A percentile compares a stretch with the other conserved stretches of the same genome.
Evolutionary conservation across 176 grass and related monocot species (phyloP).

Genomic region (Aegilops umbellulata): DNA sequence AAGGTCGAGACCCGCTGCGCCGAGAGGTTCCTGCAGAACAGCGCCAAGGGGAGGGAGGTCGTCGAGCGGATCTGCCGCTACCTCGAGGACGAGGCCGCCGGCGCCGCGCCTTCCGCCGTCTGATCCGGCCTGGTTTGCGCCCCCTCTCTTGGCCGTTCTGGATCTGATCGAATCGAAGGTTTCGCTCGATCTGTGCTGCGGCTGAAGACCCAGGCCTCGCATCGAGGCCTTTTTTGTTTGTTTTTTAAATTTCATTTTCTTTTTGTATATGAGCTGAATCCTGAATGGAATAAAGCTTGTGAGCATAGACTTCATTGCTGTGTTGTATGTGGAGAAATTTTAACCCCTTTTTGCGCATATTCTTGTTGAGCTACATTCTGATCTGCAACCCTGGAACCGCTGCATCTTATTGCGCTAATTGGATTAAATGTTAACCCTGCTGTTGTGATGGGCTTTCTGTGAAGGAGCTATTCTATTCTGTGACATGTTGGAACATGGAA

Average conservation of each 20-base stretch:
- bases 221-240: not conserved
- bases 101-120: slow-evolving; percentile 25
- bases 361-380: not conserved
- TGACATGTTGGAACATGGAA: not conserved
- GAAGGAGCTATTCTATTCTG: not conserved
- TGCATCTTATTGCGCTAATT: no score
- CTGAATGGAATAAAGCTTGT: slow-evolving; percentile 48
- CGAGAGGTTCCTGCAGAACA: slow-evolving; percentile 83
- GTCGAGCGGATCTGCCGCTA: slow-evolving; percentile 90
- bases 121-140: slow-evolving; percentile 28
- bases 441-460: not conserved
- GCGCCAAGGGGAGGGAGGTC: slow-evolving; percentile 83
- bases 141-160: not conserved
- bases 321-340: slow-evolving; percentile 20
- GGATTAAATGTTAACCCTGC: no score
- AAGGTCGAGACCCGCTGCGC: slow-evolving; percentile 83
- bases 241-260: not conserved
- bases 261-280: slow-evolving; percentile 53
- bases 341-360: not conserved
- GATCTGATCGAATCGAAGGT: slow-evolving; percentile 43
- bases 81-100: slow-evolving; percentile 65
- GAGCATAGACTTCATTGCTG: slow-evolving; percentile 11
- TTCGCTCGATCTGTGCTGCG: slow-evolving; percentile 43
- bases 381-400: not conserved
- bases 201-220: not conserved